Evolutionary conservation across 140 eudicot species (phyloP).

Genomic region (Flaveria floridana): DNA sequence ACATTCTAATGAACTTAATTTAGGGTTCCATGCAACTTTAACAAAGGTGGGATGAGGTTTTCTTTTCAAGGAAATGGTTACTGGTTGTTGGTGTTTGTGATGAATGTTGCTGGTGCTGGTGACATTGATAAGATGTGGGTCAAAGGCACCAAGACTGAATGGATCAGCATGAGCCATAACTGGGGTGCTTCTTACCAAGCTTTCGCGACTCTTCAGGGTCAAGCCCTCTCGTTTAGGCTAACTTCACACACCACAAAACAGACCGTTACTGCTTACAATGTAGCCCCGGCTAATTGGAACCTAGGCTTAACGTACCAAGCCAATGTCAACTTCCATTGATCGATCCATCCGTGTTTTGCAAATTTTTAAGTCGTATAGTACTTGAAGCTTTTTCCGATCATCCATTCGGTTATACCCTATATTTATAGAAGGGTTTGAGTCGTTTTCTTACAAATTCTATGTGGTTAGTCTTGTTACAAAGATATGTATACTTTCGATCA

Average conservation of each 20-base stretch:
- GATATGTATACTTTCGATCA: too few species aligned
- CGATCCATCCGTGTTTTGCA: not conserved
- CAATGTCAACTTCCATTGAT: conserved; percentile 63
- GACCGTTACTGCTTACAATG: conserved; percentile 62
- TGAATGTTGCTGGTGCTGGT: conserved; percentile 92
- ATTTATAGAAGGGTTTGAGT: too few species aligned
- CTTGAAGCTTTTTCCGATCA: not conserved
- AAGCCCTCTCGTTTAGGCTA: conserved; percentile 66
- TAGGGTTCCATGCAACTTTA: conserved; percentile 58
- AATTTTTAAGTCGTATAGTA: not conserved
- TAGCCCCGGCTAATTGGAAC: conserved; percentile 76
- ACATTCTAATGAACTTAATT: not conserved
- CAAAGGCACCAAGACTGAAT: conserved; percentile 71
- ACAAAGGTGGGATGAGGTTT: conserved; percentile 58
- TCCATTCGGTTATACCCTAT: not conserved
- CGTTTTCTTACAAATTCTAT: too few species aligned
- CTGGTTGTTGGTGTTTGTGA: conserved; percentile 75
- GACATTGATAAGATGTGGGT: conserved; percentile 70
- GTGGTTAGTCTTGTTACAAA: too few species aligned
- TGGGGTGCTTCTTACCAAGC: conserved; percentile 97
- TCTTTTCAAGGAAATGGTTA: conserved; percentile 68
- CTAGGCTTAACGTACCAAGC: conserved; percentile 63
- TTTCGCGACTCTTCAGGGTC: conserved; percentile 62
- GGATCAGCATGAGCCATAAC: conserved; percentile 91
- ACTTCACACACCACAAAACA: conserved; percentile 62